Evolutionary conservation across 2,329 filamentous ascomycete species (phyloP).

Genomic region (Penicillium oxalicum): DNA sequence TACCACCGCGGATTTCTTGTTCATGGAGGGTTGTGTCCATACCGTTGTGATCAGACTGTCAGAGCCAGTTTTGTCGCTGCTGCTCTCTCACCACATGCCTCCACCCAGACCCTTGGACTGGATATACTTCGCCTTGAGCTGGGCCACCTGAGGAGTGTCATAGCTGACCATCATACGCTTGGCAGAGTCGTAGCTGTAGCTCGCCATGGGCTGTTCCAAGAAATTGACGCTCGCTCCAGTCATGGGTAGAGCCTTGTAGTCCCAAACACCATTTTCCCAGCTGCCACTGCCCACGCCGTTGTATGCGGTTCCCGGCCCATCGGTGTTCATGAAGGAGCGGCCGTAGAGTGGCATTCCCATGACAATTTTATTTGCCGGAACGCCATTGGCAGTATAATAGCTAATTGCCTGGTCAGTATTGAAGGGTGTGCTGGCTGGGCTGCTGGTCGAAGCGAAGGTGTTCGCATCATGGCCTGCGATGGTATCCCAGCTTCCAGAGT

Average conservation of each 20-base stretch:
- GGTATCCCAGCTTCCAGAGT: constrained; percentile 73
- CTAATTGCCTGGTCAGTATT: constrained; percentile 65
- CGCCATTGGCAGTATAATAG: constrained; percentile 61
- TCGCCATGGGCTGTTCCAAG: constrained; percentile 59
- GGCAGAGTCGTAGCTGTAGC: constrained; percentile 63
- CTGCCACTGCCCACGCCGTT: constrained; percentile 69
- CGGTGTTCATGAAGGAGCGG: constrained; percentile 72
- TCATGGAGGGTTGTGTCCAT: constrained; percentile 3
- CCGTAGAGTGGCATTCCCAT: constrained; percentile 91
- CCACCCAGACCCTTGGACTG: constrained; percentile 64
- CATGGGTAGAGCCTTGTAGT: constrained; percentile 79
- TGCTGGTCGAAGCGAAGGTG: constrained; percentile 54
- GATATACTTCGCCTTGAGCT: constrained; percentile 67
- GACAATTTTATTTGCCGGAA: constrained; percentile 68
- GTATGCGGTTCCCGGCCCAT: constrained; percentile 65
- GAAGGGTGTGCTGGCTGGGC: constrained; percentile 68
- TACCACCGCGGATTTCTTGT: too few species aligned
- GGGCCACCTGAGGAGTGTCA: constrained; percentile 63
- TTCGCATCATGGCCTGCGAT: constrained; percentile 75
- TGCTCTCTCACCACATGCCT: constrained; percentile 97
- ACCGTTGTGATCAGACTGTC: constrained; percentile 62
- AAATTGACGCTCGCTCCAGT: constrained; percentile 56
- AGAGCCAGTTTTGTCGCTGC: constrained; percentile 61
- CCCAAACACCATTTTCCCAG: constrained; percentile 80
- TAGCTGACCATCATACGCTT: constrained; percentile 66